Evolutionary conservation across 352 stramenopile genomes (phyloP).

Genomic region (Phytophthora europaea): DNA sequence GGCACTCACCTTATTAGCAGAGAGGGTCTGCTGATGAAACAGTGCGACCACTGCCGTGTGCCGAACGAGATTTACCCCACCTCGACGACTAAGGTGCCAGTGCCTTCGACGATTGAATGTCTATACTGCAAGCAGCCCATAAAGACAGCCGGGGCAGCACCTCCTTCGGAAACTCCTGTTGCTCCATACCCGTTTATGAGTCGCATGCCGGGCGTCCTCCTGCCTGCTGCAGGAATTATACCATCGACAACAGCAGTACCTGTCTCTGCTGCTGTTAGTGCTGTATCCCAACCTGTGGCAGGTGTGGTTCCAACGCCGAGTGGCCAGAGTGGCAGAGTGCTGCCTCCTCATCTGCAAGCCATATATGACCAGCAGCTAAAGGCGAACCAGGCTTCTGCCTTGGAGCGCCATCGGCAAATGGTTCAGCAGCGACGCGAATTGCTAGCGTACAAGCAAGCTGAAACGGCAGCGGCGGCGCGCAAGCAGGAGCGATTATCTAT

Average conservation of each 20-base stretch:
- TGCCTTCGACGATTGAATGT: constrained; percentile 76
- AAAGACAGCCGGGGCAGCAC: constrained; percentile 45
- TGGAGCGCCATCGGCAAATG: constrained; percentile 18
- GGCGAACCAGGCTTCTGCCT: constrained; percentile 8
- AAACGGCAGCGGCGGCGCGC: constrained; percentile 39
- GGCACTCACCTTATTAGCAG: constrained; percentile 51
- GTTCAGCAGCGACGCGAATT: constrained; percentile 19
- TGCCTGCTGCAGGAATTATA: constrained; percentile 16
- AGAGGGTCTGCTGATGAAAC: constrained; percentile 58
- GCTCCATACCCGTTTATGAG: constrained; percentile 28
- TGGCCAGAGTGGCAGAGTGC: constrained; percentile 21
- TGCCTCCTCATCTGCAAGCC: constrained; percentile 37
- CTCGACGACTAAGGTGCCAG: constrained; percentile 62
- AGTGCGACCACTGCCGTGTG: constrained; percentile 65
- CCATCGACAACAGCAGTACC: constrained; percentile 14
- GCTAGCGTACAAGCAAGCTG: constrained; percentile 28
- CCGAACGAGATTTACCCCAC: constrained; percentile 77
- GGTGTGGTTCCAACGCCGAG: neutral
- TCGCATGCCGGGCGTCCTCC: constrained; percentile 25
- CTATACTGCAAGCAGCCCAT: constrained; percentile 65
- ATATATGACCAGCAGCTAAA: constrained; percentile 36
- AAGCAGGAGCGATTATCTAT: constrained; percentile 51
- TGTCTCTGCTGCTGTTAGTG: neutral
- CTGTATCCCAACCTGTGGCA: neutral
- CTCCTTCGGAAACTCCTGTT: constrained; percentile 30